These are phyloP conservation scores for Venustampulla echinocandica DNA, from an alignment of 495 filamentous ascomycete genomes.

Conservation along the genomic window DNA sequence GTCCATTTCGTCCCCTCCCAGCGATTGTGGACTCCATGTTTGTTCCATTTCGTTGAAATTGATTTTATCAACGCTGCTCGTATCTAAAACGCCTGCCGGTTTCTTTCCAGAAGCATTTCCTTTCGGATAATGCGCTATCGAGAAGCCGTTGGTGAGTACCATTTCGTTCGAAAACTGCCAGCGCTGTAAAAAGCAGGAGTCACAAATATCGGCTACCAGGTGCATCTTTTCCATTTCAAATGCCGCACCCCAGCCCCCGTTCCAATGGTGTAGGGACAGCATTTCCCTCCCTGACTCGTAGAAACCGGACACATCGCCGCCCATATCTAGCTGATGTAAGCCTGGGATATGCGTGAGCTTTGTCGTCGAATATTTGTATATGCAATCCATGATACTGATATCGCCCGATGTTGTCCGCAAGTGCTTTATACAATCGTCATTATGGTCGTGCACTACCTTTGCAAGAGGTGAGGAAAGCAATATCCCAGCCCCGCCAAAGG, in stretches of 20 bases:
- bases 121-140: constrained; percentile 40
- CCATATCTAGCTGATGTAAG: constrained; percentile 42
- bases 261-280: constrained; percentile 53
- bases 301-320: constrained; percentile 40
- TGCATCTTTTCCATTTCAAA: constrained; percentile 42
- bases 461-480: constrained; percentile 55
- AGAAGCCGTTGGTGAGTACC: constrained; percentile 49
- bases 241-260: constrained; percentile 26
- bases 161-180: constrained; percentile 48
- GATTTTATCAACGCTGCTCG: constrained; percentile 8
- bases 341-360: constrained; percentile 16
- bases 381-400: constrained; percentile 21
- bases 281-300: constrained; percentile 47
- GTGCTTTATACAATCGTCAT: constrained; percentile 16
- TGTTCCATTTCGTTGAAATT: constrained; percentile 17
- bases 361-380: constrained; percentile 11
- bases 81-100: constrained; percentile 3
- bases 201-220: constrained; percentile 44
- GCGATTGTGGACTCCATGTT: too few relatives aligned
- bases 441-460: constrained; percentile 18
- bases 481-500: constrained; percentile 64
- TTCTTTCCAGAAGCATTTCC: constrained; percentile 16
- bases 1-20: constrained; percentile 16
- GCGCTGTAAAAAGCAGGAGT: constrained; percentile 46
- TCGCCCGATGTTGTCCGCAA: constrained; percentile 19